Percentiles rank a stretch among this genome's conserved stretches.
phyloP scores from a whole-genome alignment of 106 monocot genomes.

The Apostasia ramifera region DNA sequence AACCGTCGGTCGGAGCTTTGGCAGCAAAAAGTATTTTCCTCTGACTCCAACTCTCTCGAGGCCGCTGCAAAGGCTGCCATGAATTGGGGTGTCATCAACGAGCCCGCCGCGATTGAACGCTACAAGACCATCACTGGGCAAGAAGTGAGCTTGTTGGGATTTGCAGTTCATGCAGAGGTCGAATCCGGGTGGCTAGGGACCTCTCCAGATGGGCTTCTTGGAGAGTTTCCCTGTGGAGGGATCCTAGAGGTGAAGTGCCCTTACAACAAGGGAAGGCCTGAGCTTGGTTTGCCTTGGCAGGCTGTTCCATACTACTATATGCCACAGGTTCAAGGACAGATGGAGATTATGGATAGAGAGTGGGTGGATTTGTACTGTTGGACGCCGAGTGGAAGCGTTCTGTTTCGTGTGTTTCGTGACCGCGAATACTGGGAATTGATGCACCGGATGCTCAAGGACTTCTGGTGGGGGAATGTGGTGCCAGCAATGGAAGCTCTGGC shows the following conservation, averaged over 20 bases:
- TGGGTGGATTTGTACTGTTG: conserved; percentile 98
- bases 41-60: conserved; percentile 17
- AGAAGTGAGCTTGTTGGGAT: conserved; percentile 63
- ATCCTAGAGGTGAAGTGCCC: conserved; percentile 98
- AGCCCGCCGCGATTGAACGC: conserved; percentile 59
- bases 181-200: conserved; percentile 75
- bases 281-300: conserved; percentile 78
- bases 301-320: conserved; percentile 89
- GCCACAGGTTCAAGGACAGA: conserved; percentile 96
- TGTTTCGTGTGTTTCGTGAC: conserved; percentile 63
- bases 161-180: conserved; percentile 61
- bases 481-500: conserved; percentile 65
- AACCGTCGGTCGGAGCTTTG: conserved; percentile 69
- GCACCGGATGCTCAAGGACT: conserved; percentile 50
- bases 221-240: conserved; percentile 39
- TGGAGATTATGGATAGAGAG: conserved; percentile 93
- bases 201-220: conserved; percentile 83
- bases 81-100: conserved; percentile 69
- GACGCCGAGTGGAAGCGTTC: conserved; percentile 80
- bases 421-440: conserved; percentile 76
- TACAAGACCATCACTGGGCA: conserved; percentile 82
- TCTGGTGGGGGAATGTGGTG: conserved; percentile 85
- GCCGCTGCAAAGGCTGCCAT: conserved; percentile 68
- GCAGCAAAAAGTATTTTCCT: conserved; percentile 72
- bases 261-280: conserved; percentile 87